These are phyloP conservation scores for Nicotiana obtusifolia DNA, from an alignment of 257 asterid species.

Conservation along the genomic window DNA sequence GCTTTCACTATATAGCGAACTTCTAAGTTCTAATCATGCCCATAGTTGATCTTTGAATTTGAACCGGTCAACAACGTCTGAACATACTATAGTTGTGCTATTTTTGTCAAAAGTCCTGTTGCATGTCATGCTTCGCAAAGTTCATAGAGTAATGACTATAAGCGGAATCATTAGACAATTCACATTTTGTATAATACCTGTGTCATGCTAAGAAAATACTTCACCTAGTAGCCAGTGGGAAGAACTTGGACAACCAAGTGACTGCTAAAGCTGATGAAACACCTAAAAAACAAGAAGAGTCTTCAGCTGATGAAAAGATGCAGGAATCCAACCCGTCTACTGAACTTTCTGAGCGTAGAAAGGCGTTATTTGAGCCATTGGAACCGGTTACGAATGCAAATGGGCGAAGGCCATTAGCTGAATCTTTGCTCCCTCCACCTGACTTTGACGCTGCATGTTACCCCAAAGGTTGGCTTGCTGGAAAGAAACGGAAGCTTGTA, in stretches of 20 bases:
- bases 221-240: slow-evolving; percentile 26
- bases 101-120: background rate
- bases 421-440: slow-evolving; percentile 84
- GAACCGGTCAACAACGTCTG: background rate
- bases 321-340: slow-evolving; percentile 34
- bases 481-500: slow-evolving; percentile 92
- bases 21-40: background rate
- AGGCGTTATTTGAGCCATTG: slow-evolving; percentile 80
- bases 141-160: background rate
- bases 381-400: slow-evolving; percentile 40
- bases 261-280: slow-evolving; percentile 18
- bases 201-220: slow-evolving; percentile 10
- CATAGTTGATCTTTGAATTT: background rate
- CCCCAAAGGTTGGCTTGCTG: slow-evolving; percentile 92
- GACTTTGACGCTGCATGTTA: slow-evolving; percentile 79
- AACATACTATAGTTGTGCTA: background rate
- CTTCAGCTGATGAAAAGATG: slow-evolving; percentile 36
- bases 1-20: too few species aligned
- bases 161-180: background rate
- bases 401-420: slow-evolving; percentile 59
- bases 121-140: background rate
- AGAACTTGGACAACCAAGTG: slow-evolving; percentile 29
- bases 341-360: slow-evolving; percentile 74
- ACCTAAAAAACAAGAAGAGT: slow-evolving; percentile 23
- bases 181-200: background rate